A percentile compares a stretch with the other conserved stretches of the same genome.
Conservation (phyloP, 1,284 basidiomycete genomes). For the Ganoderma leucocontextum region DNA sequence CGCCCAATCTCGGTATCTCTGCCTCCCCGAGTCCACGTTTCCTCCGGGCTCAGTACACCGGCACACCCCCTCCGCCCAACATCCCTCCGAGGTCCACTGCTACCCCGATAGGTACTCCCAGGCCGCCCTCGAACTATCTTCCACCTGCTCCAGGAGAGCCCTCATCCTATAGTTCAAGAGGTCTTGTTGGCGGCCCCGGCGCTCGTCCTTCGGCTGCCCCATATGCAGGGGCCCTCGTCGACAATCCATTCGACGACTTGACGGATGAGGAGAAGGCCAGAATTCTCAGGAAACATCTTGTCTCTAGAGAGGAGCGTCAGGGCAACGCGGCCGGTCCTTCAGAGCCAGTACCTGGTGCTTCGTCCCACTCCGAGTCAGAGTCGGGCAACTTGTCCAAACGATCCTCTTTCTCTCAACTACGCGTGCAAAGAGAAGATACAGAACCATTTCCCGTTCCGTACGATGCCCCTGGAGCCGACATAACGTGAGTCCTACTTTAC, state of each 20-base stretch:
- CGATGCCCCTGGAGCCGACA: conserved; percentile 85
- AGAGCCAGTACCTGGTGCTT: conserved; percentile 33
- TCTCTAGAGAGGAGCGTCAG: conserved; percentile 74
- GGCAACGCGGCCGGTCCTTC: conserved; percentile 25
- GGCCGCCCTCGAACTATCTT: conserved; percentile 29
- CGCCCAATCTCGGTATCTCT: conserved; percentile 27
- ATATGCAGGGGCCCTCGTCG: conserved; percentile 7
- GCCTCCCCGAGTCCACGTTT: conserved; percentile 44
- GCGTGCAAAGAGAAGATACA: conserved; percentile 53
- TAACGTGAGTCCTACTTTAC: conserved; percentile 73
- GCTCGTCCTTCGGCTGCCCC: conserved; percentile 42
- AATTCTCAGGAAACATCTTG: conserved; percentile 82
- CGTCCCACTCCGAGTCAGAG: conserved; percentile 39
- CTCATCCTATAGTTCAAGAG: conserved; percentile 32
- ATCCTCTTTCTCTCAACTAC: conserved; percentile 46
- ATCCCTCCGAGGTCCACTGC: conserved; percentile 56
- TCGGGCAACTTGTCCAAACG: conserved; percentile 40
- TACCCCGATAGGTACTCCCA: conserved; percentile 45
- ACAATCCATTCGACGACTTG: conserved; percentile 58
- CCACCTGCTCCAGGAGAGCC: conserved; percentile 29
- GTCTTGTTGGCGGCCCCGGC: conserved; percentile 43
- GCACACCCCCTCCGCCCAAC: conserved; percentile 71
- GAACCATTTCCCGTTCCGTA: conserved; percentile 87
- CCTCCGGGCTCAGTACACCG: conserved; percentile 69
- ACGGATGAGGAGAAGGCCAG: conserved; percentile 86